A percentile compares a stretch with the other conserved stretches of the same genome.
phyloP scores from a whole-genome alignment of 2,329 filamentous ascomycete genomes.

The Endoconidiophora polonica region DNA sequence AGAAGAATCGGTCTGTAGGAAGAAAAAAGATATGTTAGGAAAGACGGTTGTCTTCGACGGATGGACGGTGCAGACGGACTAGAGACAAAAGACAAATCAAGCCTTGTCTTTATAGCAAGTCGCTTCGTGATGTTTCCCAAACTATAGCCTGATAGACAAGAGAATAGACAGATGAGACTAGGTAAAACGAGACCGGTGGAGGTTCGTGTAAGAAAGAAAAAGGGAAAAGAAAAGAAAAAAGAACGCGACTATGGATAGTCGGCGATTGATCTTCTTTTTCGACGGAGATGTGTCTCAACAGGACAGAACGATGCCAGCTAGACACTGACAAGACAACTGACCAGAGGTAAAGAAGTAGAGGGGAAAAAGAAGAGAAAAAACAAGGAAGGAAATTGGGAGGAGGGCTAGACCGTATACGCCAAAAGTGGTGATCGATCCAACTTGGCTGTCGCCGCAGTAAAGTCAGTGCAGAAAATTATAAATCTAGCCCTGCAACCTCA shows the following conservation, averaged over 20 bases:
- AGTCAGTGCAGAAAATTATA: background rate
- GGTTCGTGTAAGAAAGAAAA: background rate
- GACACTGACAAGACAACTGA: constrained; percentile 14
- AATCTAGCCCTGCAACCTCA: background rate
- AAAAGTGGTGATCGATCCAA: background rate
- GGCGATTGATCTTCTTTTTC: constrained; percentile 9
- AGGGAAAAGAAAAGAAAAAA: constrained; percentile 8
- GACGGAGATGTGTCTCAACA: constrained; percentile 11
- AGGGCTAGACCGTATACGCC: background rate
- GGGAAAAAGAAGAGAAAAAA: constrained; percentile 11
- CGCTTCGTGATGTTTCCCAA: background rate
- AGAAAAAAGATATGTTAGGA: too few species aligned
- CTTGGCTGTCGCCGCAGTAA: background rate
- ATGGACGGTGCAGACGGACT: too few species aligned
- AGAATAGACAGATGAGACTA: constrained; percentile 1
- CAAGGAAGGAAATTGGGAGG: constrained; percentile 7
- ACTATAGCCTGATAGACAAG: constrained; percentile 14
- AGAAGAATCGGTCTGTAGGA: too few species aligned
- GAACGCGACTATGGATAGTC: constrained; percentile 9
- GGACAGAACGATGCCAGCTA: constrained; percentile 13
- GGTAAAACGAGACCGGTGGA: constrained; percentile 1
- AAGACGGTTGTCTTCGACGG: too few species aligned
- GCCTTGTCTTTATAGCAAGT: too few species aligned
- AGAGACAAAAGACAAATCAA: too few species aligned
- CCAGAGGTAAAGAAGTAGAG: constrained; percentile 11